Conservation (phyloP, 2,329 filamentous ascomycete species). For the Pyrenochaeta sp. region DNA sequence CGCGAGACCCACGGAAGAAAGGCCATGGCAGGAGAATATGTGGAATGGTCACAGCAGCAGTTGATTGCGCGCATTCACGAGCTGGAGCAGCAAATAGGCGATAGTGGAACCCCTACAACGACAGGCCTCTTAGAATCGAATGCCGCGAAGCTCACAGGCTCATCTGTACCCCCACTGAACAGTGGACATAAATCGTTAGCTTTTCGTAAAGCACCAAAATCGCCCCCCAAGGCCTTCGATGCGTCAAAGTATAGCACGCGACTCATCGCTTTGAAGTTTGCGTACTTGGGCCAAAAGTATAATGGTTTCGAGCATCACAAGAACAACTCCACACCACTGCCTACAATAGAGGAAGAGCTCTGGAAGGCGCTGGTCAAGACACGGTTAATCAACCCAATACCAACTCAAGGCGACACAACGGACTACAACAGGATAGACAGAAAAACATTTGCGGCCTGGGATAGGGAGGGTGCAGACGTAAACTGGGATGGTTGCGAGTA, state of each 20-base stretch:
- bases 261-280: conserved; percentile 89
- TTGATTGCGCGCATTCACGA: conserved; percentile 45
- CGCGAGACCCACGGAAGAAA: conserved; percentile 18
- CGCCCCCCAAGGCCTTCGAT: conserved; percentile 69
- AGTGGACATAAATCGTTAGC: conserved; percentile 14
- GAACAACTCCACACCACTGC: conserved; percentile 71
- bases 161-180: conserved; percentile 4
- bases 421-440: conserved; percentile 45
- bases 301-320: conserved; percentile 91
- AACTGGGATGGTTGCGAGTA: conserved; percentile 89
- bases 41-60: conserved; percentile 44
- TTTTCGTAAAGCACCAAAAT: conserved; percentile 42
- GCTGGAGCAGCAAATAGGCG: conserved; percentile 32
- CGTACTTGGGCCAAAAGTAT: conserved; percentile 90
- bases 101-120: background rate
- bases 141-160: conserved; percentile 6
- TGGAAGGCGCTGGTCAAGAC: conserved; percentile 90
- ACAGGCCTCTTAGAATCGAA: conserved; percentile 1
- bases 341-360: conserved; percentile 90
- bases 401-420: conserved; percentile 20
- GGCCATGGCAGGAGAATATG: conserved; percentile 39
- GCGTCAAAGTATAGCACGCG: conserved; percentile 82
- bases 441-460: conserved; percentile 47
- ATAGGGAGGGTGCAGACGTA: conserved; percentile 58
- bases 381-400: conserved; percentile 69